phyloP scores from a whole-genome alignment of 768 basidiomycete genomes.

The Russula compacta region DNA sequence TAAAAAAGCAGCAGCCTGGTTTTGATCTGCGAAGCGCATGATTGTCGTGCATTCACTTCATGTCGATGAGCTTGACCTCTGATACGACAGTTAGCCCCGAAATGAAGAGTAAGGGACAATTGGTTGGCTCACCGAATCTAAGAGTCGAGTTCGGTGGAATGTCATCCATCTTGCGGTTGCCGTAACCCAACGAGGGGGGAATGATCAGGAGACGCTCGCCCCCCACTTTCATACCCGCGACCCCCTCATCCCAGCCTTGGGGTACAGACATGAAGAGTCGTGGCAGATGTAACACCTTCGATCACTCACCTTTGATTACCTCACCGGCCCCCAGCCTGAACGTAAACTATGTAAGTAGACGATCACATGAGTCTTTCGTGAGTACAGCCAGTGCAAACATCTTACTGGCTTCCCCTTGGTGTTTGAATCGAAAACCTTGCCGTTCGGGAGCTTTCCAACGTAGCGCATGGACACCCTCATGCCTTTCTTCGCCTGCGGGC shows the following conservation, averaged over 20 bases:
- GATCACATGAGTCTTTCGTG: conserved; percentile 7
- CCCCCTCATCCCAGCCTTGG: conserved; percentile 83
- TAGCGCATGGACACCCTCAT: conserved; percentile 81
- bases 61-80: conserved; percentile 67
- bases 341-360: conserved; percentile 39
- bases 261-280: neutral
- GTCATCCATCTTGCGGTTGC: conserved; percentile 45
- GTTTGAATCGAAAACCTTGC: conserved; percentile 73
- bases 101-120: neutral
- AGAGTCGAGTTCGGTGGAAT: conserved; percentile 81
- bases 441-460: conserved; percentile 78
- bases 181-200: conserved; percentile 65
- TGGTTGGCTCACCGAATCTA: conserved; percentile 54
- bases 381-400: conserved; percentile 7
- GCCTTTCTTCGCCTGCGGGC: conserved; percentile 82
- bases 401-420: conserved; percentile 78
- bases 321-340: conserved; percentile 81
- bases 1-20: neutral
- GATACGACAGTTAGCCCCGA: conserved; percentile 15
- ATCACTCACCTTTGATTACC: conserved; percentile 73
- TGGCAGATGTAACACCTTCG: conserved; percentile 1
- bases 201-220: conserved; percentile 79
- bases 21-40: neutral
- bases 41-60: conserved; percentile 39
- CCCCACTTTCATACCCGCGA: conserved; percentile 85